Base-by-base conservation (phyloP, 768 basidiomycete species). In the Leucogyrophana mollusca region DNA sequence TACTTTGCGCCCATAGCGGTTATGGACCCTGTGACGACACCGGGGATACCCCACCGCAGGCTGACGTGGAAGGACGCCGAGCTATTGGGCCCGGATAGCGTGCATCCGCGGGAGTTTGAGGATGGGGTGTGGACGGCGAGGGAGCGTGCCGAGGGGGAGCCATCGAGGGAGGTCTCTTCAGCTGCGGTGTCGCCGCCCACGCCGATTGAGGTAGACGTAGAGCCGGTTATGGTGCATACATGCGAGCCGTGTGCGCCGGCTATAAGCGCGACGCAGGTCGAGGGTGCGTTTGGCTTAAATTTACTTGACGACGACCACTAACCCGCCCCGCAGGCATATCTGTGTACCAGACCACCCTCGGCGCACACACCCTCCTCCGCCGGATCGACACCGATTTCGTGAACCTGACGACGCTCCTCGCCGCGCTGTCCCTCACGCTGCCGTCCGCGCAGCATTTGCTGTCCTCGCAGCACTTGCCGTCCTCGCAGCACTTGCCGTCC, bases 301-400 rank as follows among this genome's bases (percentile, higher is more conserved):
- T 9, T 11, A 4, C 13, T 32, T 27, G 14, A 40, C 16, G 18
- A 18, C 32, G 23, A 44, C 25, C 37, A 35, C 43, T 61, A 43
- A 60, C 24, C 18, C 46, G n/a, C 35, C 8, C 49, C 14, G 5
- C 56, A 89, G 87, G 82, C 54, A 83, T 89, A 45, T 78, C 84
- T 32, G 85, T 89, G 40, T 89, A 87, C 64, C 83, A 85, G 59
- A 85, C 81, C 64, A 71, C 67, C 42, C 72, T 88, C 9, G 80
- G 78, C 33, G 62, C 73, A 7, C 70, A 71, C 41, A 67, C 74
- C 24, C 70, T 89, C 38, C 65, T 88, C 52, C 80, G 87, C 55
- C 82, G 87, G 52, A 80, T 88, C 45, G 87, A 89, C 66, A 85
- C 85, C 25, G 85, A 87, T 57, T 89, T 85, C 54, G 85, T 89